Percentiles rank a stretch among this genome's conserved stretches.
These are phyloP conservation scores for Lodderomyces theae DNA, from an alignment of 1,139 yeast genomes.

Conservation along the genomic window DNA sequence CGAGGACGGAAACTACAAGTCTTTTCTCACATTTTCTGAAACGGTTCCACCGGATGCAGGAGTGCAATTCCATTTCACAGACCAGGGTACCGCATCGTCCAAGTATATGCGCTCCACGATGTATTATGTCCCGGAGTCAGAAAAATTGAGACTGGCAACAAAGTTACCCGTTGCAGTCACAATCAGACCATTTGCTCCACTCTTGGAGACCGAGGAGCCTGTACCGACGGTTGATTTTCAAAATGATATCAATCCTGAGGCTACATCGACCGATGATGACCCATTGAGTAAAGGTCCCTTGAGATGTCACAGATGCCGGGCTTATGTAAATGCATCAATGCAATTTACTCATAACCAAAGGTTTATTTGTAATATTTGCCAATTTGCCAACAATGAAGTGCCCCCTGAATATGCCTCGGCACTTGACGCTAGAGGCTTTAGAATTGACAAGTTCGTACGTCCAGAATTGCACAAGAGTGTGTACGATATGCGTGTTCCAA, in stretches of 20 bases:
- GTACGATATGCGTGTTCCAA: conserved; percentile 80
- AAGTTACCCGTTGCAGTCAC: conserved; percentile 80
- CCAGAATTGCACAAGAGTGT: conserved; percentile 85
- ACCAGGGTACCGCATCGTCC: conserved; percentile 85
- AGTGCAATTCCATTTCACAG: conserved; percentile 64
- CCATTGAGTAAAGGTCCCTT: conserved; percentile 62
- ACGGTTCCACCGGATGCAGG: conserved; percentile 83
- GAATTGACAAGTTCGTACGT: conserved; percentile 60
- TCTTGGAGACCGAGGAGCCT: conserved; percentile 45
- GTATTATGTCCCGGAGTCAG: conserved; percentile 81
- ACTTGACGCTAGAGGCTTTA: conserved; percentile 56
- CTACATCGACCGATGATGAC: conserved; percentile 18
- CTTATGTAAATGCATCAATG: conserved; percentile 86
- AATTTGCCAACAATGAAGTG: conserved; percentile 63
- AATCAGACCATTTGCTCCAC: conserved; percentile 79
- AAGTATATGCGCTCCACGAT: conserved; percentile 74
- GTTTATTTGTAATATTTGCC: conserved; percentile 86
- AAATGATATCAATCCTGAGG: neutral
- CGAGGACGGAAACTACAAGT: conserved; percentile 27
- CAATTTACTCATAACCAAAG: conserved; percentile 62
- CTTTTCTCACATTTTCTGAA: conserved; percentile 69
- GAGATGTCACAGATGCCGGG: conserved; percentile 86
- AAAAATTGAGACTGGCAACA: conserved; percentile 65
- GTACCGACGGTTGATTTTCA: conserved; percentile 69
- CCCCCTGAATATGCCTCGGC: conserved; percentile 69